Conservation (phyloP, 1,284 basidiomycete species). For the Boletus nobilissimus region DNA sequence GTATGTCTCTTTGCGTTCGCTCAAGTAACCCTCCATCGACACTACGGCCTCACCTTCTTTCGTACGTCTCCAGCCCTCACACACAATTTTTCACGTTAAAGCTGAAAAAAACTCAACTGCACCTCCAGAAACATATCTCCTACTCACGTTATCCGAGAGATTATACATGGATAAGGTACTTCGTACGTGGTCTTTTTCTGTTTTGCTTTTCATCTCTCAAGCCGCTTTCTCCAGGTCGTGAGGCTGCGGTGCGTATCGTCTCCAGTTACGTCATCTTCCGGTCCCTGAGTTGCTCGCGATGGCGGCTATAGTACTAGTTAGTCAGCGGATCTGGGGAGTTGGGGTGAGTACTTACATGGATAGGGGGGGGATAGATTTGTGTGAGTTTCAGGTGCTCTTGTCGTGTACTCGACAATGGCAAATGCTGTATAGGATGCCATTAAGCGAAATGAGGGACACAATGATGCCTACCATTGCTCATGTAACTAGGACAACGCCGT, state of each 20-base stretch:
- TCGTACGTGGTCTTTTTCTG: constrained; percentile 40
- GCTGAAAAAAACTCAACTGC: not conserved
- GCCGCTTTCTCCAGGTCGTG: constrained; percentile 42
- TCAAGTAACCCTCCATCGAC: too few species aligned
- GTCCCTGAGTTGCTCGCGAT: constrained; percentile 27
- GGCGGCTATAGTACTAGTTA: too few species aligned
- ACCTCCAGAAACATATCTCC: constrained; percentile 53
- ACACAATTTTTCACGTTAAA: not conserved
- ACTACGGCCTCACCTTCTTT: constrained; percentile 58
- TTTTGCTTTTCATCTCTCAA: not conserved
- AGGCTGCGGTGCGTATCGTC: constrained; percentile 45
- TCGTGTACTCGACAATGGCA: too few species aligned
- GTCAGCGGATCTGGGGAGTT: too few species aligned
- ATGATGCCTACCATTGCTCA: too few species aligned
- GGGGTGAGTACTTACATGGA: too few species aligned
- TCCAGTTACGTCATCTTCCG: not conserved
- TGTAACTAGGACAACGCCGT: too few species aligned
- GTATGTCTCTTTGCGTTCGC: too few species aligned
- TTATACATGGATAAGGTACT: constrained; percentile 38
- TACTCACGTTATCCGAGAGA: constrained; percentile 52
- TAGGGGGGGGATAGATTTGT: too few species aligned
- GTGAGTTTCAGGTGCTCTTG: constrained; percentile 43
- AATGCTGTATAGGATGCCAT: too few species aligned
- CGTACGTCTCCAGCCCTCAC: constrained; percentile 47
- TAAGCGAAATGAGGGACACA: too few species aligned